Evolutionary conservation across 2,329 filamentous ascomycete genomes (phyloP).

Genomic region (Zelopaecilomyces penicillatus): DNA sequence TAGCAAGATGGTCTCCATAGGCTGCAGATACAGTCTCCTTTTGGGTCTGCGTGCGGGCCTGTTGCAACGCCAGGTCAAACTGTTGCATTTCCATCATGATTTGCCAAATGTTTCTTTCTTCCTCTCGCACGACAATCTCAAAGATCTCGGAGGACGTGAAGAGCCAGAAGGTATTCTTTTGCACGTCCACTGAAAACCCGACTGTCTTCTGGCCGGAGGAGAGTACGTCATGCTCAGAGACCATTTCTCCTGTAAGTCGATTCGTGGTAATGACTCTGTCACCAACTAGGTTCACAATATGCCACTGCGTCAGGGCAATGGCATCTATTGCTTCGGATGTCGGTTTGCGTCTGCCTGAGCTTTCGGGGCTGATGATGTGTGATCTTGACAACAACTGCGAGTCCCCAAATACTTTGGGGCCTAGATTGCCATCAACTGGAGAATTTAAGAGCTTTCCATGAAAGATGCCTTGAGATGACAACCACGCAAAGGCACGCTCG

Average conservation of each 20-base stretch:
- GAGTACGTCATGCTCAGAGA: constrained; percentile 82
- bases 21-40: constrained; percentile 87
- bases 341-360: constrained; percentile 54
- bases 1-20: constrained; percentile 80
- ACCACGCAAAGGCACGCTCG: constrained; percentile 81
- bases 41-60: constrained; percentile 71
- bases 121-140: constrained; percentile 83
- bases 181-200: constrained; percentile 80
- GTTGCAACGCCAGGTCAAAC: constrained; percentile 80
- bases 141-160: constrained; percentile 89
- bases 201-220: constrained; percentile 70
- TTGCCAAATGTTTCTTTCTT: constrained; percentile 89
- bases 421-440: constrained; percentile 53
- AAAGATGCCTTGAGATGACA: constrained; percentile 77
- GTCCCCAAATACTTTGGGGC: constrained; percentile 66
- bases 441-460: constrained; percentile 69
- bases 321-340: constrained; percentile 67
- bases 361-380: constrained; percentile 62
- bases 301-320: constrained; percentile 86
- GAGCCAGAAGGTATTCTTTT: constrained; percentile 96
- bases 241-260: constrained; percentile 72
- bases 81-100: constrained; percentile 81
- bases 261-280: constrained; percentile 79
- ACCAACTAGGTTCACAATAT: constrained; percentile 76
- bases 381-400: constrained; percentile 69